Base-by-base conservation (phyloP, 306 rosid species). In the Trifolium fragiferum region DNA sequence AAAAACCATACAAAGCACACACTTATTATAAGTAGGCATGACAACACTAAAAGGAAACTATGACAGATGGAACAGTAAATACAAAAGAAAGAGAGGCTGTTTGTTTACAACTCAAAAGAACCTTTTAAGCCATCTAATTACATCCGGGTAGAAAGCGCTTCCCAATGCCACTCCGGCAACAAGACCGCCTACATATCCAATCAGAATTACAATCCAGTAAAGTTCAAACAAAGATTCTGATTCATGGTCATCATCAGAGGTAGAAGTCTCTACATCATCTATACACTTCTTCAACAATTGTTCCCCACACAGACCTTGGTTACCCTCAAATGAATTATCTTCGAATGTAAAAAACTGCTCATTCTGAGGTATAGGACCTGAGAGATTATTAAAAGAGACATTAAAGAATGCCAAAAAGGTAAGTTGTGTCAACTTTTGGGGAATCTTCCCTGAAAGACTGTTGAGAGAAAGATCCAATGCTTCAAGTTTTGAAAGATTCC, bases 181-280 rank as follows among this genome's bases (percentile, higher is more conserved):
- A 66, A 72, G 68, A 13, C 79, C 85, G 14, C 85, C 72, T 4
- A 16, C 72, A 50, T 77, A 81, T 1, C 82, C 85, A 10, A 76
- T 72, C 11, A 66, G 2, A 66, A 10, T 10, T 10, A 74, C 14
- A 60, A 10, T 47, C 71, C 81, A 76, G 4, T 77, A 18, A 32
- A 68, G 11, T 8, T 60, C 59, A 38, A 60, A 1, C 0, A 33
- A 12, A 16, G 18, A 61, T 21, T 30, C 60, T 0, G 67, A 70
- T 4, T 72, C 75, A 16, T 82, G 6, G 12, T 82, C 79, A 18
- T 3, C 69, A 14, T 55, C 66, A 23, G 5, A 27, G 25, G 27
- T 8, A 16, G 69, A 32, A 35, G 43, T 33, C 12, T 13, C 14
- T 47, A 1, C 32, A 8, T 38, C 6, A 37, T 59, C 46, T 53